Percentiles rank a stretch among this genome's conserved stretches.
These are phyloP conservation scores for Colletotrichum euphorbiae DNA, from an alignment of 2,329 filamentous ascomycete species.

Conservation along the genomic window DNA sequence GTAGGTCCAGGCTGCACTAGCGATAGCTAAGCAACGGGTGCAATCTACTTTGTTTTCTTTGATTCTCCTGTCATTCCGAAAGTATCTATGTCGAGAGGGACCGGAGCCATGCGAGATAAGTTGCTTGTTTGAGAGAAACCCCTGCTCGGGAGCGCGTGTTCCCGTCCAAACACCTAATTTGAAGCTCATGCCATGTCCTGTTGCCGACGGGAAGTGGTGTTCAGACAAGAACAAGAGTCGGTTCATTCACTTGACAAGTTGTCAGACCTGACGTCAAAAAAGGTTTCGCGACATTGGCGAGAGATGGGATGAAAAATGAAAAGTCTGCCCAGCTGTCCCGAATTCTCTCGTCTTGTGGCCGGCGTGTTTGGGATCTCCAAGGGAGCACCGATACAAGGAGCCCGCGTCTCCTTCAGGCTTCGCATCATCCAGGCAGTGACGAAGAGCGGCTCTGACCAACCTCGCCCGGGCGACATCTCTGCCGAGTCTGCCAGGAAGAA, in stretches of 20 bases:
- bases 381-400: slow-evolving; percentile 23
- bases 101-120: background rate
- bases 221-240: background rate
- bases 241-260: slow-evolving; percentile 19
- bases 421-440: slow-evolving; percentile 11
- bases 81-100: background rate
- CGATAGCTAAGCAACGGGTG: slow-evolving; percentile 15
- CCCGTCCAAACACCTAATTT: slow-evolving; percentile 10
- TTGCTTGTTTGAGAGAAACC: background rate
- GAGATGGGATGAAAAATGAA: slow-evolving; percentile 10
- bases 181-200: background rate
- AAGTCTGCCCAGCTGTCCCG: slow-evolving; percentile 6
- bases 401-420: background rate
- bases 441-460: background rate
- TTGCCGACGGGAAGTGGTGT: background rate
- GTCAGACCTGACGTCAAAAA: slow-evolving; percentile 14
- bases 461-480: background rate
- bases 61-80: background rate
- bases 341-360: background rate
- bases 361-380: slow-evolving; percentile 31
- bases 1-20: slow-evolving; percentile 2
- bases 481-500: background rate
- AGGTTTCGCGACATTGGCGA: background rate
- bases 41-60: slow-evolving; percentile 18
- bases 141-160: slow-evolving; percentile 7